Evolutionary conservation across 345 rosid genomes (phyloP), one percentile per base, ranked within the genome.

Genomic region (Camelina hispida): DNA sequence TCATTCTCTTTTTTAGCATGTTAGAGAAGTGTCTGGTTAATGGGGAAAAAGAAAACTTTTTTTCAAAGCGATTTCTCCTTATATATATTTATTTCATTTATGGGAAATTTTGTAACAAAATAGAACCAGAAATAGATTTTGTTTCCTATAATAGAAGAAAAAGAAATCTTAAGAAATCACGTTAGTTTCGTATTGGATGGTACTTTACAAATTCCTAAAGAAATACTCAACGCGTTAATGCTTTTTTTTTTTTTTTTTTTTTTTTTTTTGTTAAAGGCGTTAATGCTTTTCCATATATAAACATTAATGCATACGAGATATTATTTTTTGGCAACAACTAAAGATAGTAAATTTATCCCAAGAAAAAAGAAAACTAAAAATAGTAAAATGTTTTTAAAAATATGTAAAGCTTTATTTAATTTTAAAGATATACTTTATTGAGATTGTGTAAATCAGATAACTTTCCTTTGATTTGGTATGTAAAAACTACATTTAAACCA

Each of bases 121-220:
- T 23, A 42, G 42, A 16, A 50, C 40, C 15, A 56, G 8, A n/a
- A 51, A 53, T 42, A 40, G 11, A 28, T 11, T 15, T 40, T 67
- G 18, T 55, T 55, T 40, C 43, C 42, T 69, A 42, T 10, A 42
- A 40, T 69, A 42, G 64, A 43, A 23, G 42, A 40, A 56, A 69
- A 55, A 46, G 28, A 38, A 55, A 63, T 12, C 17, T 30, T 63
- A 42, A 18, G 30, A 44, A 64, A 37, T 64, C 64, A 55, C 4
- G 61, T 13, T 25, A 22, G 34, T 22, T 73, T 20, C 37, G 14
- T 18, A 64, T 73, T 73, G 13, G 55, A 55, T 73, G 55, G 35
- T 40, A 50, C 7, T 48, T 59, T 37, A 7, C 30, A 53, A 42
- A 38, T 72, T 53, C 7, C 30, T 2, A 72, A 71, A 61, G 43